Base-by-base conservation (phyloP, 176 grass and related monocot species). In the Oryza meyeriana region DNA sequence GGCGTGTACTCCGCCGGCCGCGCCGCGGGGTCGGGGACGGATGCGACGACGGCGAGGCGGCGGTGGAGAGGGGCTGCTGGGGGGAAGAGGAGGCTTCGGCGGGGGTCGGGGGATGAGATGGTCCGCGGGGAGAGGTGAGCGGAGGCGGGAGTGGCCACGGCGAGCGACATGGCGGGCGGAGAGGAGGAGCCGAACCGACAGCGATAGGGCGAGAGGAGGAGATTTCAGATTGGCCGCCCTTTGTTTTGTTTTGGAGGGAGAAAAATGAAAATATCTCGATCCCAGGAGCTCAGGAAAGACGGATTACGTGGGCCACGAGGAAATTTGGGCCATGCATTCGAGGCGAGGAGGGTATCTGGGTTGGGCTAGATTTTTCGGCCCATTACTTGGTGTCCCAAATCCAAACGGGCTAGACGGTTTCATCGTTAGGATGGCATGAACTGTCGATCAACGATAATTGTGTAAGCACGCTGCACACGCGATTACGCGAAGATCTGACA, bases 1-100 rank as follows among this genome's bases (percentile, higher is more conserved):
- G 92, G 95, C 70, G 95, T 95, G 88, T 93, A 95, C 39, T 98
- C 90, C 65, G 71, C 84, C 57, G 86, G 90, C 34, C 79, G 31
- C 36, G 35, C 76, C 63, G 84, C 87, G 25, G 82, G 84, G 76
- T 89, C 90, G 7, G 92, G 87, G 31, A 91, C 72, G 50, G 88
- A 94, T 71, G 95, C 84, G 28, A 82, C 50, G 25, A 84, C 55
- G 16, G 25, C 34, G n/a, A 61, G 25, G 28, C 79, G 80, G 40
- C 27, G 25, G 29, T 32, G 47, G 28, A 74, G 27, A 67, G 29
- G 33, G 81, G 69, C 66, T 70, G 48, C 14, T 14, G 61, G 8
- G 36, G 31, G 8, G 72, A 72, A 4, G 45, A 3, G 33, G 79
- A 38, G 14, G 38, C 68, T 0, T 31, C 12, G 82, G 75, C 10